phyloP scores from a whole-genome alignment of 805 yeast genomes.

The Wickerhamomyces hampshirensis region DNA sequence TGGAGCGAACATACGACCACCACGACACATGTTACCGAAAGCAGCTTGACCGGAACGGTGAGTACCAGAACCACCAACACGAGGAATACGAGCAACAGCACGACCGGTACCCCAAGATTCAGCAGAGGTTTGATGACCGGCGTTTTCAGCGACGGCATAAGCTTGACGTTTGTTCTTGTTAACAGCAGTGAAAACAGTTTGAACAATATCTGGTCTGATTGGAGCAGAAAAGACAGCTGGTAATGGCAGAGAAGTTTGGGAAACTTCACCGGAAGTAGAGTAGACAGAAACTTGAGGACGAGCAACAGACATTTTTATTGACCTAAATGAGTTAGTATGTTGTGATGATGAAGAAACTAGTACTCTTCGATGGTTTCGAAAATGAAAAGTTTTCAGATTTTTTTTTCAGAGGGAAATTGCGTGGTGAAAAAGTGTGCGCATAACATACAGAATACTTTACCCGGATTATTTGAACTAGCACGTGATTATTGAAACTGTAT shows the following conservation, averaged over 20 bases:
- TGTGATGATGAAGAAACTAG: conserved; percentile 2
- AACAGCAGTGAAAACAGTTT: conserved; percentile 96
- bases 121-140: conserved; percentile 99
- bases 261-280: conserved; percentile 81
- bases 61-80: conserved; percentile 99
- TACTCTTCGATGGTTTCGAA: neutral
- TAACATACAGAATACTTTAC: neutral
- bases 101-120: conserved; percentile 99
- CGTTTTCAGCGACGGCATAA: conserved; percentile 98
- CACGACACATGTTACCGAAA: conserved; percentile 99
- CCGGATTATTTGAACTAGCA: too few relatives aligned
- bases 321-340: conserved; percentile 13
- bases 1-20: conserved; percentile 99
- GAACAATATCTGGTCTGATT: conserved; percentile 99
- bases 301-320: conserved; percentile 46
- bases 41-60: conserved; percentile 99
- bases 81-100: conserved; percentile 99
- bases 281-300: conserved; percentile 98
- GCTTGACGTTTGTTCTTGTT: conserved; percentile 99
- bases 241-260: conserved; percentile 80
- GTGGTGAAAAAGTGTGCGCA: neutral
- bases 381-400: neutral
- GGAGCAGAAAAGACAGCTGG: conserved; percentile 99
- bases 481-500: too few relatives aligned
- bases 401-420: neutral